These are phyloP conservation scores for Castanea sativa DNA, from an alignment of 306 rosid species.

Conservation along the genomic window DNA sequence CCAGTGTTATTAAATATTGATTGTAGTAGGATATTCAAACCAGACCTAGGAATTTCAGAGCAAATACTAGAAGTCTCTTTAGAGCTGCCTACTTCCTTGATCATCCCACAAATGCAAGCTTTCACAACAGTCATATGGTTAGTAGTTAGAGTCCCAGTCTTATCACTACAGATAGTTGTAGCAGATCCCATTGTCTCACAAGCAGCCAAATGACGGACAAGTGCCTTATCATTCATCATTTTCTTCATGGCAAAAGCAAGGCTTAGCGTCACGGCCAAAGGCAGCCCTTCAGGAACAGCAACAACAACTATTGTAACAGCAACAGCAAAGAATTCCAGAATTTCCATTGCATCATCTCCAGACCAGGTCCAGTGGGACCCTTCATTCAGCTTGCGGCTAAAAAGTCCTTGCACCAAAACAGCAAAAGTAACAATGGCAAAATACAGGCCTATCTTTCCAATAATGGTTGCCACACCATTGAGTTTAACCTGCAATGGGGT, in stretches of 20 bases:
- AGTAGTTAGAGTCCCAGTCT: conserved; percentile 95
- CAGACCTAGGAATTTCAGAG: conserved; percentile 64
- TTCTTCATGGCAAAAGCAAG: conserved; percentile 99
- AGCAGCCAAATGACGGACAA: conserved; percentile 94
- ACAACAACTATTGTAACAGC: conserved; percentile 97
- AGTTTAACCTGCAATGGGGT: conserved; percentile 99
- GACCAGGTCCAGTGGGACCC: conserved; percentile 85
- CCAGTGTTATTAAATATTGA: conserved; percentile 93
- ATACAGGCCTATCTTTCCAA: conserved; percentile 94
- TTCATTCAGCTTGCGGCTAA: conserved; percentile 74
- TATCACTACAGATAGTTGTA: conserved; percentile 94
- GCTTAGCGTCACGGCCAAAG: conserved; percentile 96
- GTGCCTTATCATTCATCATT: conserved; percentile 99
- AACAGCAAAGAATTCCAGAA: conserved; percentile 87
- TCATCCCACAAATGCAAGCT: conserved; percentile 72
- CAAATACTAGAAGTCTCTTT: conserved; percentile 41
- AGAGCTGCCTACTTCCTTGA: conserved; percentile 56
- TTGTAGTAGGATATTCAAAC: conserved; percentile 63
- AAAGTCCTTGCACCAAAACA: conserved; percentile 88
- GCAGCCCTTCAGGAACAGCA: conserved; percentile 98
- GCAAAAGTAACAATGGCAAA: conserved; percentile 89
- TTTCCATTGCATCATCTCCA: conserved; percentile 76
- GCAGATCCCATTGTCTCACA: conserved; percentile 99
- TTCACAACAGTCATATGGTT: conserved; percentile 96
- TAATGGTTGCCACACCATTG: conserved; percentile 96